phyloP scores from a whole-genome alignment of 208 protist species.

The Borovskyia barvae region DNA sequence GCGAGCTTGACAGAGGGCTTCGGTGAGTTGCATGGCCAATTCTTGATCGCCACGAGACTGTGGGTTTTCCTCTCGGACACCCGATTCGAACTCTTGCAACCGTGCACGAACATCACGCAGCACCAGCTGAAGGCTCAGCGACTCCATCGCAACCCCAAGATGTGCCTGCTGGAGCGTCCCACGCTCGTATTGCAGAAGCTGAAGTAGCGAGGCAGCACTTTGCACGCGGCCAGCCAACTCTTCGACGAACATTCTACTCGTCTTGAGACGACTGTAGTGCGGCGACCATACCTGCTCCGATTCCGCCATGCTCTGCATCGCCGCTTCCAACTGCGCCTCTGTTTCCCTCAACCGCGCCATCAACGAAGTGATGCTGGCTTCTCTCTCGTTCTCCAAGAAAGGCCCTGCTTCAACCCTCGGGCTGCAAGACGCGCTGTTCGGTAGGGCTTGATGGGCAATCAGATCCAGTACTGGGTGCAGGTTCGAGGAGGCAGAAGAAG shows the following conservation, averaged over 20 bases:
- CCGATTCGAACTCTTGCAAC: no score
- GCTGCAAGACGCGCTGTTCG: no score
- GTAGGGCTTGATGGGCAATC: background rate
- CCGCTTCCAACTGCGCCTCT: constrained; percentile 9
- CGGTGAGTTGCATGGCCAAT: no score
- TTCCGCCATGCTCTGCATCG: constrained; percentile 14
- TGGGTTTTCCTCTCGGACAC: no score
- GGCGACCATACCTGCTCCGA: constrained; percentile 34
- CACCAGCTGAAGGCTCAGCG: constrained; percentile 43
- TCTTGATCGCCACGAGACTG: no score
- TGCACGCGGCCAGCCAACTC: constrained; percentile 39
- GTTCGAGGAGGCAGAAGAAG: background rate
- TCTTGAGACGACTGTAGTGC: constrained; percentile 37
- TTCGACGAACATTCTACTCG: constrained; percentile 29
- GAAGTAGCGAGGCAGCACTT: constrained; percentile 47
- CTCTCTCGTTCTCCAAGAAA: no score
- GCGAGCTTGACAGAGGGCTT: no score
- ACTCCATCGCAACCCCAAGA: constrained; percentile 46
- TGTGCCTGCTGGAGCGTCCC: constrained; percentile 68
- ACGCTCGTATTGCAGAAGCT: constrained; percentile 62
- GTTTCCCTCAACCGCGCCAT: background rate
- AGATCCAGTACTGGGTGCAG: constrained; percentile 9
- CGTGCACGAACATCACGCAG: constrained; percentile 38
- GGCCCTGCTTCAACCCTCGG: no score
- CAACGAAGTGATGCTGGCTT: background rate